Evolutionary conservation across 257 asterid species (phyloP).

Genomic region (Cynanchum wilfordii): DNA sequence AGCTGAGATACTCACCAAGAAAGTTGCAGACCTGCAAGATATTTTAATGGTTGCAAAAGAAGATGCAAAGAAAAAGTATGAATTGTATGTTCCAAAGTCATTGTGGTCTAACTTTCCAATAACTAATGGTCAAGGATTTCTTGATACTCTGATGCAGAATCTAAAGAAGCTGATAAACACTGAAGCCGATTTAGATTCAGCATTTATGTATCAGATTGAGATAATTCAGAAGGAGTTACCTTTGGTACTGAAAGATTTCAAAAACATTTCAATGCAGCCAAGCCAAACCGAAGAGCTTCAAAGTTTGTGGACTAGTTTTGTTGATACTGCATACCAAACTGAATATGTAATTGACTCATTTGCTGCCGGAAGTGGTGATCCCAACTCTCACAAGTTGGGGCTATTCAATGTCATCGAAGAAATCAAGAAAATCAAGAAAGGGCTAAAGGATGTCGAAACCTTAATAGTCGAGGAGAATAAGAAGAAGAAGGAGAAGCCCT

Average conservation of each 20-base stretch:
- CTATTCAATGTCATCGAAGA: background rate
- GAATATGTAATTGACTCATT: background rate
- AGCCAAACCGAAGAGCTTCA: background rate
- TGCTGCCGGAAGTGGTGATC: background rate
- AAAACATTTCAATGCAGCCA: background rate
- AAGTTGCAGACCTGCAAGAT: too few species aligned
- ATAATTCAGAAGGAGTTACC: background rate
- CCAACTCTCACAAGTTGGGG: background rate
- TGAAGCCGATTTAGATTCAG: background rate
- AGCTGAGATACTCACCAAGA: too few species aligned
- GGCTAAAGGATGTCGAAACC: background rate
- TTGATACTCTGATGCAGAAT: background rate
- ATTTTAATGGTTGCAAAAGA: too few species aligned
- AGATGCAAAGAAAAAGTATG: background rate
- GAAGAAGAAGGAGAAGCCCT: background rate
- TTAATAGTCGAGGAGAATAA: background rate
- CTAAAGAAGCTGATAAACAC: background rate
- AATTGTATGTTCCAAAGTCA: constrained; percentile 1
- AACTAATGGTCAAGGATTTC: constrained; percentile 2
- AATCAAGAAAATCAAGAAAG: background rate
- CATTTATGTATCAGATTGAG: background rate
- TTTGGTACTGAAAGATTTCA: background rate
- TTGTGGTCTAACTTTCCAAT: background rate
- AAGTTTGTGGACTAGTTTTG: background rate
- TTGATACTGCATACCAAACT: background rate